Evolutionary conservation across 768 basidiomycete genomes (phyloP).

Genomic region (Termitomyces sp.): DNA sequence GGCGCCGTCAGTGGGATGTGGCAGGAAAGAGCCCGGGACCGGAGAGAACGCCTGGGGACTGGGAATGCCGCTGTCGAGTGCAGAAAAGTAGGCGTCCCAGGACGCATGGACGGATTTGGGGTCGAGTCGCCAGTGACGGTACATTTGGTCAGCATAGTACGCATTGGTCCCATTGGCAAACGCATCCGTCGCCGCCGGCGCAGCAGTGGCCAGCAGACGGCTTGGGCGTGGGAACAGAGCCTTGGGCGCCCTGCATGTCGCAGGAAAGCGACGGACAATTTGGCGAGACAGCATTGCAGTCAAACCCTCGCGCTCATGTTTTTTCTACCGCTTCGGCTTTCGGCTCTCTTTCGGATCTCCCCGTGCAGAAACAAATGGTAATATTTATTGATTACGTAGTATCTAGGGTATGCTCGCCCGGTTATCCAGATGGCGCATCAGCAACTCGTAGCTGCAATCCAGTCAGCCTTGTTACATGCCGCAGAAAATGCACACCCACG

Average conservation of each 20-base stretch:
- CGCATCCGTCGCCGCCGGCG: slow-evolving; percentile 70
- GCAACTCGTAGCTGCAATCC: slow-evolving; percentile 38
- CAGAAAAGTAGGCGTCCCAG: slow-evolving; percentile 93
- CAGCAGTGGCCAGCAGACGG: slow-evolving; percentile 39
- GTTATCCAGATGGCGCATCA: slow-evolving; percentile 43
- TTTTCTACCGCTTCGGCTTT: background rate
- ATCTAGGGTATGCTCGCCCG: no score
- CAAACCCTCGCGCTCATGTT: background rate
- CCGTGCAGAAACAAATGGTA: background rate
- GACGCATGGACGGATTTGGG: slow-evolving; percentile 89
- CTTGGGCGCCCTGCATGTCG: slow-evolving; percentile 13
- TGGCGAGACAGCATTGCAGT: slow-evolving; percentile 28
- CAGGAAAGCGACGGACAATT: slow-evolving; percentile 25
- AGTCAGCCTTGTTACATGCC: background rate
- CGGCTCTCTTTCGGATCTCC: background rate
- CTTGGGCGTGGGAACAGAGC: slow-evolving; percentile 5
- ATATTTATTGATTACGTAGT: background rate
- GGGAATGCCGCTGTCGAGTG: slow-evolving; percentile 82
- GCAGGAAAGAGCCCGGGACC: slow-evolving; percentile 62
- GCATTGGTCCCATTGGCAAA: slow-evolving; percentile 95
- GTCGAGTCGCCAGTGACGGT: slow-evolving; percentile 85
- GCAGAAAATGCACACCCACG: slow-evolving; percentile 46
- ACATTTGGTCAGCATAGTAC: slow-evolving; percentile 98
- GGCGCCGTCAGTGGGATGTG: slow-evolving; percentile 72
- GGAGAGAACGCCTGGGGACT: slow-evolving; percentile 80